Evolutionary conservation across 139 green algal species (phyloP), one percentile per base, ranked within the genome.

Genomic region (Raphidocelis subcapitata): DNA sequence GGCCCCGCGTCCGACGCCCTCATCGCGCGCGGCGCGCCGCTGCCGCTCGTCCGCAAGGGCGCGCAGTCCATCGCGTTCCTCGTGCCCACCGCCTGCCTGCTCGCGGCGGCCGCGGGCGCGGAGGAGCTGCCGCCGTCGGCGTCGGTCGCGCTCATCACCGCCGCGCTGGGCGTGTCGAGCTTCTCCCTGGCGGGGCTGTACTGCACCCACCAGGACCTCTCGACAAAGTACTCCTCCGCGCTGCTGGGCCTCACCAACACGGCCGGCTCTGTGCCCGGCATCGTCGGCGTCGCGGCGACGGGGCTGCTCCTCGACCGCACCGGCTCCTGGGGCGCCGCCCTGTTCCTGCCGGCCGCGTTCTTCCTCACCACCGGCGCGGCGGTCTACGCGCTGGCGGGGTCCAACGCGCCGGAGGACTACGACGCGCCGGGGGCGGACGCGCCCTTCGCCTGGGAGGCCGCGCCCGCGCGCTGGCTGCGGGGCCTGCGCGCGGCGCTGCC

Each of bases 231-330:
- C 77, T 90, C 93, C 2, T 84, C 85, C 26, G 80, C 97, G 1
- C 86, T 99, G 73, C 87, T 99, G 69, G 94, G 93, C 37, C 81
- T 98, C n/a, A 99, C 92, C 57, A 99, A 98, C 85, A 97, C 92
- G 4, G 72, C 81, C 2, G 95, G 91, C 28, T 88, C 90, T 8
- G 64, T 98, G 18, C 95, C 95, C 0, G 95, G 95, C 52, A 92
- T 98, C 67, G 70, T 98, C 24, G 94, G 94, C 2, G 93, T 97
- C 2, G 82, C 86, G 5, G 71, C 82, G 3, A 87, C 89, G 33
- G 90, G 90, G 5, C 74, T 81, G 46, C 79, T 96, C 57, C 87
- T 86, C 28, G 88, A 96, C 67, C 46, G 73, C 32, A 94, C 86
- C 0, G 75, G 85, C 26, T 84, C 75, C 37, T 98, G 94, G 93